Evolutionary conservation across 1,284 basidiomycete genomes (phyloP), one percentile per base, ranked within the genome.

Genomic region (Sporisorium exsertum): DNA sequence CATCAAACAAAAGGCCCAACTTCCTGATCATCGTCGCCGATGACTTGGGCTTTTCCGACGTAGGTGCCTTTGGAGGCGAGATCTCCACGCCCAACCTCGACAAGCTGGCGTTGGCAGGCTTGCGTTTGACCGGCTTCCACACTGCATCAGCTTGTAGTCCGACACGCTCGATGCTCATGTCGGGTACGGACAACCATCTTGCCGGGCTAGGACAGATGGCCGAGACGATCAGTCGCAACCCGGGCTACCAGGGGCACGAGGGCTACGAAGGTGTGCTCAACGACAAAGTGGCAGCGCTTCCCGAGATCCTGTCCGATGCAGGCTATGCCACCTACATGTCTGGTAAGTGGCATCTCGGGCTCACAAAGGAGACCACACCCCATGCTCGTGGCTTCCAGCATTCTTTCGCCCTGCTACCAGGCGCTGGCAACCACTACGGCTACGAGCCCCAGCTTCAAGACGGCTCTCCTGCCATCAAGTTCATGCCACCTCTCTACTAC

Each of bases 271-370:
- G 77, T 22, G 66, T 79, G 24, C 65, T 79, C 26, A 79, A 79
- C 54, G 53, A 65, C 16, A 47, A 46, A 13, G 81, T 84, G 26
- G 83, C 81, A 2, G 81, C 84, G 20, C 59, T 85, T 15, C 84
- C 83, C 15, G 83, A 83, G 49, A 78, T 84, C 37, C 46, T 85
- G n/a, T 62, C 53, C 15, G 83, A 84, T 65, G 65, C 67, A 5
- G 79, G 78, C 7, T 43, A 64, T 51, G 10, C 24, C 13, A 60
- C 52, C 26, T 62, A 20, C n/a, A 65, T 79, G 57, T 24, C 58
- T 20, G 76, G 67, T n/a, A 84, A 84, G 65, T 86, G 85, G 85
- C 85, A 86, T 55, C 72, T 86, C 9, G 85, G 84, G 29, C 75
- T 85, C n/a, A 65, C 77, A 12, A 45, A 45, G 45, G 75, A 77